Evolutionary conservation across 1,284 basidiomycete genomes (phyloP).

Genomic region (Sanghuangporus baumii): DNA sequence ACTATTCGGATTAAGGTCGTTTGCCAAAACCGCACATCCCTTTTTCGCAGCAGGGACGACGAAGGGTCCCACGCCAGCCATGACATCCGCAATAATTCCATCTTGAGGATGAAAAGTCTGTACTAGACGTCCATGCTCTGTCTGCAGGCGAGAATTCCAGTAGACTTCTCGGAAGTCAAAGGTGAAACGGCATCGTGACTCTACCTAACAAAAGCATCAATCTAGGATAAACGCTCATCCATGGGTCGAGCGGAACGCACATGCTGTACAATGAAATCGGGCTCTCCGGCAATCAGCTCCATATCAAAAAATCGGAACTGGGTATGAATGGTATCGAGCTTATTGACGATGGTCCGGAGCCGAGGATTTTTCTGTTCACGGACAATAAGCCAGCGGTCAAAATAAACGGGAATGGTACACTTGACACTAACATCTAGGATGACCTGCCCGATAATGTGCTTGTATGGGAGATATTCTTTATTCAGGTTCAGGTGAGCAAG

Average conservation of each 20-base stretch:
- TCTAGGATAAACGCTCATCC: neutral
- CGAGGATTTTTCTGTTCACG: slow-evolving; percentile 69
- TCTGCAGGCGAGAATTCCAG: slow-evolving; percentile 94
- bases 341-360: slow-evolving; percentile 93
- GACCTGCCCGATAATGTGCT: slow-evolving; percentile 85
- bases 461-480: slow-evolving; percentile 88
- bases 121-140: slow-evolving; percentile 87
- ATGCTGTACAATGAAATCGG: slow-evolving; percentile 80
- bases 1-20: slow-evolving; percentile 92
- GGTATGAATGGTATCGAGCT: slow-evolving; percentile 82
- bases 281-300: slow-evolving; percentile 92
- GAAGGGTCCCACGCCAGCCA: slow-evolving; percentile 98
- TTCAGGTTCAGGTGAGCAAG: slow-evolving; percentile 90
- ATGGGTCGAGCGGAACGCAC: slow-evolving; percentile 35
- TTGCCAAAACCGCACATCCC: slow-evolving; percentile 84
- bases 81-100: slow-evolving; percentile 82
- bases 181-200: slow-evolving; percentile 80
- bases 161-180: slow-evolving; percentile 97
- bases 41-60: slow-evolving; percentile 90
- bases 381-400: neutral
- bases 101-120: slow-evolving; percentile 62
- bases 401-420: neutral
- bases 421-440: slow-evolving; percentile 72
- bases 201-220: slow-evolving; percentile 43
- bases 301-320: slow-evolving; percentile 94